phyloP scores from a whole-genome alignment of 768 basidiomycete genomes.

The Auriscalpium orientale region DNA sequence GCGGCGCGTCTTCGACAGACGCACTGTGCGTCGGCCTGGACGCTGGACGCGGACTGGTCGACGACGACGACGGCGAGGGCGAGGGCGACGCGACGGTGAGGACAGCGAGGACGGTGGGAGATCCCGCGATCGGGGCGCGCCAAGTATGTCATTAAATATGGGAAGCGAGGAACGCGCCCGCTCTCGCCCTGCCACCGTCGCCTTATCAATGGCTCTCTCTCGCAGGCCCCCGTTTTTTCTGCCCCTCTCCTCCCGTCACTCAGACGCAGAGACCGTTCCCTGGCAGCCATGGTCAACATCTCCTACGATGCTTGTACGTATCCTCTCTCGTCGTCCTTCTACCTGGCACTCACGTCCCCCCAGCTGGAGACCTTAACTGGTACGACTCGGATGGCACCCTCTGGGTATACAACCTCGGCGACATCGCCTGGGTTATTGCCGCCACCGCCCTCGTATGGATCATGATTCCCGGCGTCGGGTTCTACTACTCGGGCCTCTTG shows the following conservation, averaged over 20 bases:
- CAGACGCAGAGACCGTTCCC: not conserved
- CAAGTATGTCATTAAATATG: not conserved
- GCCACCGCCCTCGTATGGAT: slow-evolving; percentile 75
- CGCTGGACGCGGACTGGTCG: no score
- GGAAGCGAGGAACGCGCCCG: not conserved
- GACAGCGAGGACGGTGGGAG: not conserved
- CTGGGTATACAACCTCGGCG: slow-evolving; percentile 49
- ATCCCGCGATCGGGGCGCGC: not conserved
- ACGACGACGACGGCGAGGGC: not conserved
- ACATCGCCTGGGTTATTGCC: slow-evolving; percentile 63
- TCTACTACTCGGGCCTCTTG: slow-evolving; percentile 87
- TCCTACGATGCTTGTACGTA: slow-evolving; percentile 19
- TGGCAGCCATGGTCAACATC: slow-evolving; percentile 21
- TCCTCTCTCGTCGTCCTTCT: not conserved
- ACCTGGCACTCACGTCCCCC: not conserved
- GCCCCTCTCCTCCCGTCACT: not conserved
- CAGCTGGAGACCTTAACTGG: slow-evolving; percentile 35
- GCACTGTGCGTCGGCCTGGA: no score
- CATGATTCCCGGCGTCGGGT: slow-evolving; percentile 64
- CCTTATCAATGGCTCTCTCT: not conserved
- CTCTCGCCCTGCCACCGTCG: not conserved
- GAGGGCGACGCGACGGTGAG: no score
- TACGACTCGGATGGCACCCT: slow-evolving; percentile 17
- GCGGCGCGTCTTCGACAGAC: no score
- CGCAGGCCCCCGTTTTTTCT: not conserved